Evolutionary conservation across 345 rosid species (phyloP).

Genomic region (Carallia pectinifolia): DNA sequence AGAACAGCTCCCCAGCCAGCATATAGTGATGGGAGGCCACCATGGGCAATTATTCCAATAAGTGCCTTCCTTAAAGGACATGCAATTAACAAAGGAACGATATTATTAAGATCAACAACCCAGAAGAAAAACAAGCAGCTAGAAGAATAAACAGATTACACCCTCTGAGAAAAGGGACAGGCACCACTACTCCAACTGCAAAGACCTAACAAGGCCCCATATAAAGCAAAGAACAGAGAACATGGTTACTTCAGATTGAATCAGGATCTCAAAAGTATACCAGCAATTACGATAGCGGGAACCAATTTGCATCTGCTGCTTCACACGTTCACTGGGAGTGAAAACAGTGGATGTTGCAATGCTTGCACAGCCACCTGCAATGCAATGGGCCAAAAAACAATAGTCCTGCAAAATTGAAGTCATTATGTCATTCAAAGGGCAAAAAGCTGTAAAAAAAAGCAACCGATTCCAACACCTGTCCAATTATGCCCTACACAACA

Average conservation of each 20-base stretch:
- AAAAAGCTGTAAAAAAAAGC: not conserved
- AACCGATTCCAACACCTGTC: too few relatives aligned
- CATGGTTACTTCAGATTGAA: conserved; percentile 4
- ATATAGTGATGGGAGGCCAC: conserved; percentile 83
- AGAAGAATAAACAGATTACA: not conserved
- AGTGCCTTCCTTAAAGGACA: conserved; percentile 62
- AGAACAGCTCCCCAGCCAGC: conserved; percentile 95
- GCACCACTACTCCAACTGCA: not conserved
- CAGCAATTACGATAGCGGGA: conserved; percentile 79
- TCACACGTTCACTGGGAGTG: conserved; percentile 85
- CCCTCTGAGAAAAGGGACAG: not conserved
- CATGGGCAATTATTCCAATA: conserved; percentile 62
- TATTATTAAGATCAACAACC: not conserved
- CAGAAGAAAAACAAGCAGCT: not conserved
- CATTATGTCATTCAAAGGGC: not conserved
- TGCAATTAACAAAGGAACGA: not conserved
- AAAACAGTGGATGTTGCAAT: conserved; percentile 84
- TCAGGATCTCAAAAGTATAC: conserved; percentile 36
- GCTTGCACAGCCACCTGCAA: conserved; percentile 94
- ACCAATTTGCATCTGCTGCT: conserved; percentile 98
- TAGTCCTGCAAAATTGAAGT: conserved; percentile 52
- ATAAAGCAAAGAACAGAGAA: not conserved
- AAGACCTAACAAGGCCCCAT: not conserved
- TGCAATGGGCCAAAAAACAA: conserved; percentile 70
- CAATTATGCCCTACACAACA: not conserved